phyloP scores from a whole-genome alignment of 2,329 filamentous ascomycete species.

The Claviceps paspali region DNA sequence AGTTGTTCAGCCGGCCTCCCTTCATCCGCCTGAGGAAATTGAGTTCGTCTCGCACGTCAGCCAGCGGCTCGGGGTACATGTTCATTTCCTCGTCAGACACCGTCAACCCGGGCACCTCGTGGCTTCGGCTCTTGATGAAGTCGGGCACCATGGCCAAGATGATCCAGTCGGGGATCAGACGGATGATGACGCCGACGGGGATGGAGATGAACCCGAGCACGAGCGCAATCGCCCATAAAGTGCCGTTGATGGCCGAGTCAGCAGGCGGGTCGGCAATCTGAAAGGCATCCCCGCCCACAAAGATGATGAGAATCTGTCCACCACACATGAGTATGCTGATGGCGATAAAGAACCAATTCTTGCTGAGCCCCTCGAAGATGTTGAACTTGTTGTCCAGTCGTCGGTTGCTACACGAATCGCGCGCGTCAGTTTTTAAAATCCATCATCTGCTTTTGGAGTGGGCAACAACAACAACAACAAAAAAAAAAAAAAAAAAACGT shows the following conservation, averaged over 20 bases:
- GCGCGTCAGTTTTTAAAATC: no score
- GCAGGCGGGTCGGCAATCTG: conserved; percentile 37
- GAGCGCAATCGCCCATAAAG: conserved; percentile 79
- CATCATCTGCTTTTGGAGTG: conserved; percentile 1
- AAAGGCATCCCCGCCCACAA: conserved; percentile 71
- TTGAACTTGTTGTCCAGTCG: conserved; percentile 91
- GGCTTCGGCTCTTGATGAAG: conserved; percentile 33
- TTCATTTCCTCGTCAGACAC: conserved; percentile 54
- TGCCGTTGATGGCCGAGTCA: conserved; percentile 33
- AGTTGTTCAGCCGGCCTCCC: conserved; percentile 65
- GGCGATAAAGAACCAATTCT: conserved; percentile 76
- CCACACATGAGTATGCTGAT: conserved; percentile 82
- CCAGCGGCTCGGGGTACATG: conserved; percentile 55
- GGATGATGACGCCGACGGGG: conserved; percentile 66
- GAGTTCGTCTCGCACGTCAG: conserved; percentile 66
- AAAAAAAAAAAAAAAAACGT: conserved; percentile 23
- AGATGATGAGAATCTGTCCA: conserved; percentile 80
- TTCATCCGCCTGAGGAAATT: conserved; percentile 67
- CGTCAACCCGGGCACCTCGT: conserved; percentile 36
- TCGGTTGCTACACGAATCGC: conserved; percentile 68
- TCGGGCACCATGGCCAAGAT: conserved; percentile 37
- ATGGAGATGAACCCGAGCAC: conserved; percentile 74
- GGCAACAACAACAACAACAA: background rate
- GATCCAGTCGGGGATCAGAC: conserved; percentile 63
- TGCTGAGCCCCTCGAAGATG: conserved; percentile 75